Evolutionary conservation across 2,329 filamentous ascomycete species (phyloP).

Genomic region (Fusarium sp.): DNA sequence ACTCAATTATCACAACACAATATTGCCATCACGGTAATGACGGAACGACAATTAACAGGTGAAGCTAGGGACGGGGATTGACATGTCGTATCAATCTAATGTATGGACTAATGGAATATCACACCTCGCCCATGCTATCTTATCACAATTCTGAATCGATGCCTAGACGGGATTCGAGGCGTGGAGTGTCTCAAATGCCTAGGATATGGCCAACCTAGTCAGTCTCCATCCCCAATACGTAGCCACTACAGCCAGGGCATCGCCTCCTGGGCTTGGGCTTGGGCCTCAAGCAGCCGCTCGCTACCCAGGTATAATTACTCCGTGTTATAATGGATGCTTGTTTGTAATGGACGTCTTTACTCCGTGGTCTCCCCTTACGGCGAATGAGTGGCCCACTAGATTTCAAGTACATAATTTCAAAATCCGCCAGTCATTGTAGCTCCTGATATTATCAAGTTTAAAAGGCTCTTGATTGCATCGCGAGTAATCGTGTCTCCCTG

Average conservation of each 20-base stretch:
- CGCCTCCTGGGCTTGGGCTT: constrained; percentile 33
- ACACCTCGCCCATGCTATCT: constrained; percentile 15
- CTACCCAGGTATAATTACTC: constrained; percentile 36
- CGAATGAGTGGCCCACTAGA: constrained; percentile 38
- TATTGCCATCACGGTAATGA: background rate
- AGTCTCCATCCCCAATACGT: constrained; percentile 18
- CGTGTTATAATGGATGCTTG: constrained; percentile 29
- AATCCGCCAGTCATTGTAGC: constrained; percentile 16
- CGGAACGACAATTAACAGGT: constrained; percentile 6
- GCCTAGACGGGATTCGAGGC: constrained; percentile 33
- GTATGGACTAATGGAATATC: constrained; percentile 17
- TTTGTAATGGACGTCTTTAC: constrained; percentile 8
- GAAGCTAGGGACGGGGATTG: constrained; percentile 10
- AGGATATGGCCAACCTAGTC: constrained; percentile 14
- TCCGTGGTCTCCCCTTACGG: constrained; percentile 32
- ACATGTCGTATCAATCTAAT: constrained; percentile 22
- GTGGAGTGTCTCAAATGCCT: constrained; percentile 40
- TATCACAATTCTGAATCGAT: constrained; percentile 34
- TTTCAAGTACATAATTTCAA: constrained; percentile 43
- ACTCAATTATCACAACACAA: background rate
- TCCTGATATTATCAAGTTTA: constrained; percentile 16
- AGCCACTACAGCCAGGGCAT: constrained; percentile 25
- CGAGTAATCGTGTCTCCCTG: background rate
- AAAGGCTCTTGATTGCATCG: constrained; percentile 22
- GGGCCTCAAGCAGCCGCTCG: constrained; percentile 23